Percentiles rank a stretch among this genome's conserved stretches.
These are phyloP conservation scores for Populus nigra DNA, from an alignment of 345 rosid genomes.

Conservation along the genomic window DNA sequence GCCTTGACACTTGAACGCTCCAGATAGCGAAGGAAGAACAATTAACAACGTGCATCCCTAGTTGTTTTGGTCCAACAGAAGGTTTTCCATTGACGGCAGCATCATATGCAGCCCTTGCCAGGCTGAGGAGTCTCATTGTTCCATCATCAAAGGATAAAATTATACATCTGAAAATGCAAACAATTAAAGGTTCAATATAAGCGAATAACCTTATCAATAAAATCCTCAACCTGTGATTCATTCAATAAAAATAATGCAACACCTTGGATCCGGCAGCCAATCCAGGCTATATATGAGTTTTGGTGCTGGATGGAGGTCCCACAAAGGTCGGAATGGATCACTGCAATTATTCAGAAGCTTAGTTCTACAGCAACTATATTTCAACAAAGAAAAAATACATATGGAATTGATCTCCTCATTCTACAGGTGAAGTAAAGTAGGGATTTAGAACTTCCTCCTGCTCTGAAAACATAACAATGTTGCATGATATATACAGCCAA, in stretches of 20 bases:
- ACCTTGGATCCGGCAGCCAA: constrained; percentile 84
- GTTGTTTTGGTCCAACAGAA: constrained; percentile 56
- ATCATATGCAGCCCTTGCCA: constrained; percentile 73
- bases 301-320: constrained; percentile 68
- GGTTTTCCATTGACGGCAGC: constrained; percentile 69
- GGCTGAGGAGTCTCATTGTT: constrained; percentile 63
- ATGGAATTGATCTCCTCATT: background rate
- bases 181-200: background rate
- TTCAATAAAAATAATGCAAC: constrained; percentile 3
- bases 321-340: constrained; percentile 78
- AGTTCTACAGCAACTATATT: background rate
- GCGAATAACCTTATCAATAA: constrained; percentile 10
- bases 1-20: constrained; percentile 25
- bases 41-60: constrained; percentile 56
- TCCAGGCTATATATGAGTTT: constrained; percentile 68
- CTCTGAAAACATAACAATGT: background rate
- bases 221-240: background rate
- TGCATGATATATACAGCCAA: background rate
- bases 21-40: constrained; percentile 74
- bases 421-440: background rate
- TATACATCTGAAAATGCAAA: constrained; percentile 52
- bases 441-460: background rate
- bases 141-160: constrained; percentile 76
- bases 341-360: constrained; percentile 43
- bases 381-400: too few species aligned